Evolutionary conservation across 345 rosid species (phyloP), one percentile per base, ranked within the genome.

Genomic region (Lepidium africanum): DNA sequence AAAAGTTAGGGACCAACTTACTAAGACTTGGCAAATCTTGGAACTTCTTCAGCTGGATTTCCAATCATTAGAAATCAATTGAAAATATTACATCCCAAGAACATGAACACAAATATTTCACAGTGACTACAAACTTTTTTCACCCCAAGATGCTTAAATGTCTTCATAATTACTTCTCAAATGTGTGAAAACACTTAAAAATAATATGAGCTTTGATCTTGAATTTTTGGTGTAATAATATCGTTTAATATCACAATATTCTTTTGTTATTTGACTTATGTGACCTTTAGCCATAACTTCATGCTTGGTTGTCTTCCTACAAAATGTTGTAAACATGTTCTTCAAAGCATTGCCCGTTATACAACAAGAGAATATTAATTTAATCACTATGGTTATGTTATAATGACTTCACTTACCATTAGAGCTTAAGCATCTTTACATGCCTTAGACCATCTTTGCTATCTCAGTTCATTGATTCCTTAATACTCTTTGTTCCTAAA

Each of bases 381-480:
- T 4, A 57, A 40, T 11, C 17, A 46, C 40, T 62, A 14, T 68
- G 46, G 43, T 62, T 9, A 39, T 37, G 46, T 52, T 9, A 46
- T 16, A 35, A 67, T 27, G 41, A 60, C 57, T 35, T 21, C 25
- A 36, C 30, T 47, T 59, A 67, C 63, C 23, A 35, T 6, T 10
- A 14, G 42, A 32, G 37, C 14, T 48, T 53, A 25, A 55, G 41
- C 51, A 17, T 13, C 4, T 68, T n/a, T 90, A 94, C 99, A 97
- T 91, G 82, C 99, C 97, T 76, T 93, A 89, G 78, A 94, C 97
- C 85, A 91, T 95, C 77, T 94, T 91, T 59, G 99, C 97, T 67
- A 94, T 94, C 79, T 94, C 97, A 43, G 90, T 94, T 96, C 97
- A 94, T 81, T 96, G 85, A 78, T 94, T 94, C 32, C 97, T 97